Evolutionary conservation across 2,329 filamentous ascomycete genomes (phyloP), one percentile per base, ranked within the genome.

Genomic region (Capronia coronata): DNA sequence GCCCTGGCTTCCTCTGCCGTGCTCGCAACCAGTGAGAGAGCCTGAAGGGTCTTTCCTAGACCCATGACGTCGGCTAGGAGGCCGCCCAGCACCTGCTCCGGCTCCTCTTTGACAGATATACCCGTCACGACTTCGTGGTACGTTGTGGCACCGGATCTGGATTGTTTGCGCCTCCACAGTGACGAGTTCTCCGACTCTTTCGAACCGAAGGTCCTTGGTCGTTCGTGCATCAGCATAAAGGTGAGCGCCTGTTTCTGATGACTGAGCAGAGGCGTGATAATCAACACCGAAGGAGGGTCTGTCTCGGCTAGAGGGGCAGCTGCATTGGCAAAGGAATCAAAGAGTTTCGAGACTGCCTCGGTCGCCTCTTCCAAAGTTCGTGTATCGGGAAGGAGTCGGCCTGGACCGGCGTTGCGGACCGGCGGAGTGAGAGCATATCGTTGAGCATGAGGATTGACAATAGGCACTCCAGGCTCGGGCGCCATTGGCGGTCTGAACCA

Each of bases 201-300:
- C 0, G 73, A 71, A 16, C 79, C 78, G 44, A 76, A 76, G n/a
- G 74, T 72, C 10, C 78, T 74, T 0, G 80, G 77, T 42, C 80
- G 78, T 67, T 97, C 91, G 55, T 87, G 85, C 16, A 79, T 78
- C 8, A 75, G 80, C 84, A 97, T 88, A 64, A 95, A 97, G 64
- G 83, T 80, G 0, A 97, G 75, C 0, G 86, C 91, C 67, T 96
- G 89, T 65, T 87, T 93, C 66, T 97, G 91, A 68, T 97, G 91
- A 50, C 77, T 76, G 35, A 96, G 79, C 14, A 97, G 71, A 22
- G 79, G 74, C 0, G 83, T 89, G 48, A 76, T 75, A 46, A 93
- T 76, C 5, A 71, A 67, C 2, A 69, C 56, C 46, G 80, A 75
- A 7, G 55, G 54, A 0, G 87, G 77, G 2, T 91, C 82, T 70